Percentiles rank a stretch among this genome's conserved stretches.
phyloP scores from a whole-genome alignment of 2,329 filamentous ascomycete species.

The Talaromyces sp. region DNA sequence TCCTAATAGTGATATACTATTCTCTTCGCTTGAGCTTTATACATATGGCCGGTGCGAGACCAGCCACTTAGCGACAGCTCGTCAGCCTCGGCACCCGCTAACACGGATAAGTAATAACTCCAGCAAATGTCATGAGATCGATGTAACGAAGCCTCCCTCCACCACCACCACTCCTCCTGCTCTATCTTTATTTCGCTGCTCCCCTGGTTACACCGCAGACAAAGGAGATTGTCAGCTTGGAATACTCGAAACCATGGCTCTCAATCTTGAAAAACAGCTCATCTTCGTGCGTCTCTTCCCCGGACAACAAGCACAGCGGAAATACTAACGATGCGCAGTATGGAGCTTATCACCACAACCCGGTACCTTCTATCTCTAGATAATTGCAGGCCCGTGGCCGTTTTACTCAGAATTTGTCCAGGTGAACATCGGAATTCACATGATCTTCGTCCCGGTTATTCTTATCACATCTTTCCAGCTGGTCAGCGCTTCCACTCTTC shows the following conservation, averaged over 20 bases:
- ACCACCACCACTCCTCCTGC: neutral
- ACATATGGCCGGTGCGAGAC: neutral
- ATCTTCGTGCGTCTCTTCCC: slow-evolving; percentile 52
- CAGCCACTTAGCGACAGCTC: neutral
- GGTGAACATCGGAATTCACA: slow-evolving; percentile 62
- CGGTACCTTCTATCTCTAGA: slow-evolving; percentile 39
- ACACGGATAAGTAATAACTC: neutral
- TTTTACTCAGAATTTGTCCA: slow-evolving; percentile 23
- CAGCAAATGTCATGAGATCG: neutral
- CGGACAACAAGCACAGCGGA: neutral
- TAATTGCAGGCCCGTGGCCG: neutral
- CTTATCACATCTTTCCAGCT: slow-evolving; percentile 56
- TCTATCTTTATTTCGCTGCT: neutral
- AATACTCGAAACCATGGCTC: slow-evolving; percentile 27
- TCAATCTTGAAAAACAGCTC: slow-evolving; percentile 63
- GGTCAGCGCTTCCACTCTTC: slow-evolving; percentile 36
- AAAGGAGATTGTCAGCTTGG: neutral
- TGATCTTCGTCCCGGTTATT: slow-evolving; percentile 59
- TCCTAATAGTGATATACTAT: neutral
- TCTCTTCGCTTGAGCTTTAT: neutral
- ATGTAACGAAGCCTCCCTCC: neutral
- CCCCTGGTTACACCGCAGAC: neutral
- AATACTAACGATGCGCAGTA: slow-evolving; percentile 43
- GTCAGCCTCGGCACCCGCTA: neutral
- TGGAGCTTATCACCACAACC: slow-evolving; percentile 61